Conservation (phyloP, 2,329 filamentous ascomycete species). For the Coniochaeta ligniaria region DNA sequence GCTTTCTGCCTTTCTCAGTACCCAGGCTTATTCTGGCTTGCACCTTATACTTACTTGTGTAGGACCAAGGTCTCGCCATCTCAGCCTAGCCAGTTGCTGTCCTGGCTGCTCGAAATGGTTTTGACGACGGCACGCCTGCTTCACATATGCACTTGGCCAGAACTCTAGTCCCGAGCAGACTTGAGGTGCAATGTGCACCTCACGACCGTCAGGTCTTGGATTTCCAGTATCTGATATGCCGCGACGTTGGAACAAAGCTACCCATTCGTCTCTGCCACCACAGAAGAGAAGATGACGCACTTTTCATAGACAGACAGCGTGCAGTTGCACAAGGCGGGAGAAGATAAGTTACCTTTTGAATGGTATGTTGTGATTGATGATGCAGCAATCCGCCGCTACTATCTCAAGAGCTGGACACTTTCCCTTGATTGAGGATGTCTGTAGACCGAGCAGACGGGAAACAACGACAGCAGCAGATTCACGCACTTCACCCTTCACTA, state of each 20-base stretch:
- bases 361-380: not conserved
- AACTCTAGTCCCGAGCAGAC: not conserved
- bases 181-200: not conserved
- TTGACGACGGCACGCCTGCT: not conserved
- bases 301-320: not conserved
- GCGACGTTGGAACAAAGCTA: not conserved
- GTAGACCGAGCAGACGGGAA: too few species aligned
- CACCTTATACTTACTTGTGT: too few species aligned
- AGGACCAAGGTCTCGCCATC: too few species aligned
- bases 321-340: not conserved
- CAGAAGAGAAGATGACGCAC: too few species aligned
- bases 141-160: not conserved
- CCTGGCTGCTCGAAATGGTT: not conserved
- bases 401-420: too few species aligned
- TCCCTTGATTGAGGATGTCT: not conserved
- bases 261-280: too few species aligned
- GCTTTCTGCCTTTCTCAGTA: not conserved
- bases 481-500: not conserved
- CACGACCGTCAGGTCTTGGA: too few species aligned
- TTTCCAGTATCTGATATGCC: not conserved
- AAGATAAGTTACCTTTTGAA: not conserved
- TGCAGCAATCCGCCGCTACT: too few species aligned
- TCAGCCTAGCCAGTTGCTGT: not conserved
- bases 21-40: too few species aligned
- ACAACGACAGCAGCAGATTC: not conserved